These are phyloP conservation scores for Lentinula detonsa DNA, from an alignment of 768 basidiomycete species.

Conservation along the genomic window DNA sequence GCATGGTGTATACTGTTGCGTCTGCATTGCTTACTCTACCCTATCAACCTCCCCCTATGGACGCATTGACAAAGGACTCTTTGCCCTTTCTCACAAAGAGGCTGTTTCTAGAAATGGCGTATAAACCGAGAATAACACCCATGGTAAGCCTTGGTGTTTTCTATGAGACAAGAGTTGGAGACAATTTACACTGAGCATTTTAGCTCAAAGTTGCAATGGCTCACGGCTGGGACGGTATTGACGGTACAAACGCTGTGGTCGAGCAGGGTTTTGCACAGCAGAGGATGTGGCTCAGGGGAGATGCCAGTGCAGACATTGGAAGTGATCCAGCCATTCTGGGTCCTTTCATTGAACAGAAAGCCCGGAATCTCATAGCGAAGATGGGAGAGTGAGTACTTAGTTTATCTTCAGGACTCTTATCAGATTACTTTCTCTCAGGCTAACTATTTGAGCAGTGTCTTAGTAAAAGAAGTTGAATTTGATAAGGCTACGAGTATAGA, in stretches of 20 bases:
- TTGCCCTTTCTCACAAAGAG: slow-evolving; percentile 22
- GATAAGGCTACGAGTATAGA: background rate
- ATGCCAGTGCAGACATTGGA: background rate
- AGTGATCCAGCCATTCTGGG: slow-evolving; percentile 13
- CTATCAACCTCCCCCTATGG: slow-evolving; percentile 14
- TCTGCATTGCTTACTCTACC: slow-evolving; percentile 24
- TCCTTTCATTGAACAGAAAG: slow-evolving; percentile 41
- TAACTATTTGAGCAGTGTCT: background rate
- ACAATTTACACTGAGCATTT: too few species aligned
- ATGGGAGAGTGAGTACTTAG: slow-evolving; percentile 23
- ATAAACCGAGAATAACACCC: slow-evolving; percentile 25
- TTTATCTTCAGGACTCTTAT: background rate
- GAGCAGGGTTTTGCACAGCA: slow-evolving; percentile 33
- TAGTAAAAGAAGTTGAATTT: background rate
- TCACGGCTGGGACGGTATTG: slow-evolving; percentile 27
- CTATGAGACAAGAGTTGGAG: background rate
- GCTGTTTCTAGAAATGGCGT: slow-evolving; percentile 31
- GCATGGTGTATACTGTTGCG: slow-evolving; percentile 26
- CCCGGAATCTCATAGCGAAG: slow-evolving; percentile 27
- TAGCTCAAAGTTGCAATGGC: slow-evolving; percentile 24
- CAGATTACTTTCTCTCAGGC: background rate
- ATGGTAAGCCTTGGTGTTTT: slow-evolving; percentile 10
- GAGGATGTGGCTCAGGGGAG: slow-evolving; percentile 25
- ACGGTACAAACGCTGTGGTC: slow-evolving; percentile 28
- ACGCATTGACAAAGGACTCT: slow-evolving; percentile 1